Base-by-base conservation (phyloP, 1,284 basidiomycete genomes). In the Coriolopsis trogii region DNA sequence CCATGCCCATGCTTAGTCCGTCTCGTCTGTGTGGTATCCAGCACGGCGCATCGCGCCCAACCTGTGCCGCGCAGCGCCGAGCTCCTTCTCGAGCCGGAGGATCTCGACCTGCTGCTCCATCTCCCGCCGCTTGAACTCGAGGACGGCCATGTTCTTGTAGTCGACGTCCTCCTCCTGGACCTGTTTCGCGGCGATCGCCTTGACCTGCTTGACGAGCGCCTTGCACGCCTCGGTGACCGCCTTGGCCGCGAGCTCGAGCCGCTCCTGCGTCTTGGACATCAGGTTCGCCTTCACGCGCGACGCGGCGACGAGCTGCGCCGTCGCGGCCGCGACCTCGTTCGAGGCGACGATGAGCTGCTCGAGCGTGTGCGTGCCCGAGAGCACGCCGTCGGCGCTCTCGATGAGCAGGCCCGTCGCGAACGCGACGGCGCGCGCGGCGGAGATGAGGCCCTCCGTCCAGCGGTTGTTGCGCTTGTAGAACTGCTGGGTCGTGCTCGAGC, bases 401-500 rank as follows among this genome's bases (percentile, higher is more conserved):
- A 99, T 99, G 51, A 99, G 85, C 60, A 98, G 77, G 55, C 86
- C 91, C n/a, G 97, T 99, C 4, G 97, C 94, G 65, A 96, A 97
- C 2, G 97, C 97, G 41, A 99, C 97, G 6, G 97, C 86, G 70
- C 97, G 97, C 26, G 97, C 97, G 20, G 97, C 97, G 26, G 94
- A 97, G 63, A 99, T 96, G 59, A 99, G 87, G 61, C 97, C 97
- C 71, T 99, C 97, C 16, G 97, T 99, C 97, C 97, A 99, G 56
- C 97, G 85, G 73, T 99, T 98, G 85, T 99, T 98, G 58, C 91
- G 87, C 79, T 99, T 99, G 84, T 98, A 99, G 82, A 99, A 99
- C 67, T 98, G 96, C 72, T 97, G 94, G 18, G 79, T 85, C 21
- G 93, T 85, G 69, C 87, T 93, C 10, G 93, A 89, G 5, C 96